Evolutionary conservation across 768 basidiomycete species (phyloP).

Genomic region (Mrakia frigida): DNA sequence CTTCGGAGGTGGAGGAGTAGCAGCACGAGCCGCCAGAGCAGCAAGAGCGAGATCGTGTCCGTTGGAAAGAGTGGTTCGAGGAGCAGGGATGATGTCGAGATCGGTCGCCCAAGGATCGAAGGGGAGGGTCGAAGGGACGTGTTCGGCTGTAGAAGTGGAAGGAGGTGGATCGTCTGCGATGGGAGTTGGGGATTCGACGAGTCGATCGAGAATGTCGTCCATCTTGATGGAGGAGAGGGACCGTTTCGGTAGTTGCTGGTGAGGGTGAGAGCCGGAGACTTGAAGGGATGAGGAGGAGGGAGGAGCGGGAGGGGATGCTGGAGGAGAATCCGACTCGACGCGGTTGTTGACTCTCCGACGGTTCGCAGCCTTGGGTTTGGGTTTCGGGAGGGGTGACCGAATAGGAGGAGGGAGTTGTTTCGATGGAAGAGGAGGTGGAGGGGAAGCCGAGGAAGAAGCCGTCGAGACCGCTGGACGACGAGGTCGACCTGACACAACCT

Average conservation of each 20-base stretch:
- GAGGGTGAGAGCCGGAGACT: not conserved
- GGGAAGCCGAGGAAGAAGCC: not conserved
- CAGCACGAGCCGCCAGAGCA: not conserved
- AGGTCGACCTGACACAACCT: not conserved
- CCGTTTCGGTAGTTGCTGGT: not conserved
- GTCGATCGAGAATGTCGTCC: not conserved
- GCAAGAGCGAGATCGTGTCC: not conserved
- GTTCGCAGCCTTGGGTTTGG: constrained; percentile 5
- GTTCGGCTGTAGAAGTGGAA: not conserved
- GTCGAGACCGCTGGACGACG: constrained; percentile 8
- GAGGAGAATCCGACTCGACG: constrained; percentile 30
- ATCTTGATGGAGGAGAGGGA: not conserved
- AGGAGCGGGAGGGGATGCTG: constrained; percentile 8
- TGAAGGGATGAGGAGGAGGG: not conserved
- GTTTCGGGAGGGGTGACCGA: not conserved
- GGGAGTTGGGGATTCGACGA: not conserved
- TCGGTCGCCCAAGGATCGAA: constrained; percentile 11
- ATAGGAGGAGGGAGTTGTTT: constrained; percentile 2
- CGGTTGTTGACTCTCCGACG: constrained; percentile 26
- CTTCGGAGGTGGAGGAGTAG: not conserved
- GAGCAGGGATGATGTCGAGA: not conserved
- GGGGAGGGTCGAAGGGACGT: not conserved
- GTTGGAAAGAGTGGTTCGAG: not conserved
- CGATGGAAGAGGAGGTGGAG: not conserved
- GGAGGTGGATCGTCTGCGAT: not conserved